phyloP scores from a whole-genome alignment of 805 yeast species.

The Yarrowia divulgata region DNA sequence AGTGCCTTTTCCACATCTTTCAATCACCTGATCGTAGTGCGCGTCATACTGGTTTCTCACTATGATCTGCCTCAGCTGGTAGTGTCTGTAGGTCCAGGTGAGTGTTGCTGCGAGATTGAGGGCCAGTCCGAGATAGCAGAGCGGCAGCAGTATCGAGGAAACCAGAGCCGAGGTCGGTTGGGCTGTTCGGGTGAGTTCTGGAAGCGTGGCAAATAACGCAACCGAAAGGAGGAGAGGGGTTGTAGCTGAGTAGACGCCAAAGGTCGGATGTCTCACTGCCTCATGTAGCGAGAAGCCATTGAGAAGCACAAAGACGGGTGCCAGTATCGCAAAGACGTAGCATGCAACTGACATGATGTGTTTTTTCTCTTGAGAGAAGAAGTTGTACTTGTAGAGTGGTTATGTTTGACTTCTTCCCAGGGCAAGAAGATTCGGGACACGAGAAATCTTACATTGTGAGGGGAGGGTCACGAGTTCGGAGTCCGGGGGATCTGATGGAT shows the following conservation, averaged over 20 bases:
- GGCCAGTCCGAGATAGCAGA: constrained; percentile 10
- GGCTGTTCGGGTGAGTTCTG: constrained; percentile 5
- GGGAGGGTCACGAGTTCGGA: too few species aligned
- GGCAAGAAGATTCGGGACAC: too few species aligned
- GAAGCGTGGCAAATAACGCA: constrained; percentile 24
- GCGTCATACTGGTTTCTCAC: constrained; percentile 14
- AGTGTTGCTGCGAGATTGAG: constrained; percentile 6
- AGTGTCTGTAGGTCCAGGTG: constrained; percentile 9
- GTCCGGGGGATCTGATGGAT: too few species aligned
- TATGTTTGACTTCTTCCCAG: background rate
- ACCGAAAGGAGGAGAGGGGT: constrained; percentile 3
- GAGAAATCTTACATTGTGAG: too few species aligned
- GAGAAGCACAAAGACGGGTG: constrained; percentile 7
- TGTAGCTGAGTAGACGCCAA: constrained; percentile 23
- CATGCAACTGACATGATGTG: background rate
- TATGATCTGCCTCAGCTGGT: constrained; percentile 7
- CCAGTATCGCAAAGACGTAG: constrained; percentile 21
- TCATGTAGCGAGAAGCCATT: constrained; percentile 16
- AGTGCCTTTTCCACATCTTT: background rate
- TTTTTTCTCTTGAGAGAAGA: background rate
- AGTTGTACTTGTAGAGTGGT: background rate
- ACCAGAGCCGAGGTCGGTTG: background rate
- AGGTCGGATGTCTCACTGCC: constrained; percentile 11
- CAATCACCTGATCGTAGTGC: constrained; percentile 9
- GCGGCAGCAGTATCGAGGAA: constrained; percentile 4